These are phyloP conservation scores for Gossypium trilobum DNA, from an alignment of 441 rosid species.

Conservation along the genomic window DNA sequence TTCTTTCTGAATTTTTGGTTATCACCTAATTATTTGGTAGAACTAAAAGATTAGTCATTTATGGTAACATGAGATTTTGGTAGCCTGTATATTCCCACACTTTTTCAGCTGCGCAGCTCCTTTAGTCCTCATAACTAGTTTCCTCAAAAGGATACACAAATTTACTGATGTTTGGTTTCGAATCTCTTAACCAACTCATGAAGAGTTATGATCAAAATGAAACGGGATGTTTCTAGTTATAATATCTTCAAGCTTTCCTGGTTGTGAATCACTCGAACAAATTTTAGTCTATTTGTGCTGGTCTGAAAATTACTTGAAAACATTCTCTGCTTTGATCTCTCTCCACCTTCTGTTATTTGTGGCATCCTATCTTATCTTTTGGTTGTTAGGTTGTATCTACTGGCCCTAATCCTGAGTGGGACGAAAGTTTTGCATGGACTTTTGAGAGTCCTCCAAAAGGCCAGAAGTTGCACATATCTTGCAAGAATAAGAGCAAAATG, in stretches of 20 bases:
- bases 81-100: neutral
- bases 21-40: neutral
- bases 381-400: conserved; percentile 67
- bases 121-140: neutral
- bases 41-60: neutral
- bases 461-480: conserved; percentile 85
- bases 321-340: neutral
- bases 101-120: neutral
- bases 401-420: conserved; percentile 98
- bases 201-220: neutral
- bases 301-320: neutral
- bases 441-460: conserved; percentile 98
- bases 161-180: neutral
- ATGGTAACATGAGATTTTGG: neutral
- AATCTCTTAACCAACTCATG: neutral
- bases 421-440: conserved; percentile 91
- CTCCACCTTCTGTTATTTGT: neutral
- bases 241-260: neutral
- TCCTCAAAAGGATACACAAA: neutral
- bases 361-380: neutral
- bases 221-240: neutral
- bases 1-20: neutral
- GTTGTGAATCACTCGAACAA: neutral
- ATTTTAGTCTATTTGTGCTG: neutral
- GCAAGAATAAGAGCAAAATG: conserved; percentile 99